These are phyloP conservation scores for Leishmania tropica DNA, from an alignment of 208 protist genomes.

Conservation along the genomic window DNA sequence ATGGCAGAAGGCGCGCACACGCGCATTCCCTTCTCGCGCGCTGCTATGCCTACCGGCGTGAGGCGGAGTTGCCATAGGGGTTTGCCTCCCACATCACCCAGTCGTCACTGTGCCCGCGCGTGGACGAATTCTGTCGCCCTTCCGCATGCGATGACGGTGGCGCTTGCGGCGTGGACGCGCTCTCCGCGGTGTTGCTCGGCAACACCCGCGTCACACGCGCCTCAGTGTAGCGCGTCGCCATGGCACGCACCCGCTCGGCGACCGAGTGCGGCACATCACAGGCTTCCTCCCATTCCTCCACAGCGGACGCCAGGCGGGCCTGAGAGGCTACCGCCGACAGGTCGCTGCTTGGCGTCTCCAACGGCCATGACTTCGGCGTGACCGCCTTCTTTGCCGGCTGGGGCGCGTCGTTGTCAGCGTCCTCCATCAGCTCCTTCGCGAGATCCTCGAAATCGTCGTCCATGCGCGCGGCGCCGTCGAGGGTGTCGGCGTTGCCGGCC, in stretches of 20 bases:
- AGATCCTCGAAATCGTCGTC: slow-evolving; percentile 18
- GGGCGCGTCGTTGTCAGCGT: background rate
- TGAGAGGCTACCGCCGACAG: background rate
- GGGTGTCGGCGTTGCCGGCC: no score
- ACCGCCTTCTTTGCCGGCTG: background rate
- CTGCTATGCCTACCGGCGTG: slow-evolving; percentile 1
- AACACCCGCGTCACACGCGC: background rate
- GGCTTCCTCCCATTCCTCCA: slow-evolving; percentile 14
- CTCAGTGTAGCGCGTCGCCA: slow-evolving; percentile 9
- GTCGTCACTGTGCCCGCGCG: background rate
- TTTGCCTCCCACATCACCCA: slow-evolving; percentile 20
- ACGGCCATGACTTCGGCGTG: background rate
- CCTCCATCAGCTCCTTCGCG: slow-evolving; percentile 23
- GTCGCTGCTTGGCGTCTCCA: background rate
- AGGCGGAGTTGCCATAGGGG: background rate
- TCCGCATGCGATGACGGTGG: background rate
- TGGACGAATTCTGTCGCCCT: background rate
- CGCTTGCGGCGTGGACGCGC: background rate
- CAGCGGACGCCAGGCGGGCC: background rate
- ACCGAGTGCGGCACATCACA: slow-evolving; percentile 11
- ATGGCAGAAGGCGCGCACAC: background rate
- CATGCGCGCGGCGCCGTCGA: background rate
- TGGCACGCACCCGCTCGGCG: slow-evolving; percentile 6
- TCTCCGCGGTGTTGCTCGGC: background rate
- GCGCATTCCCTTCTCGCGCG: background rate